Evolutionary conservation across 257 asterid genomes (phyloP).

Genomic region (Solanum clarkiae): DNA sequence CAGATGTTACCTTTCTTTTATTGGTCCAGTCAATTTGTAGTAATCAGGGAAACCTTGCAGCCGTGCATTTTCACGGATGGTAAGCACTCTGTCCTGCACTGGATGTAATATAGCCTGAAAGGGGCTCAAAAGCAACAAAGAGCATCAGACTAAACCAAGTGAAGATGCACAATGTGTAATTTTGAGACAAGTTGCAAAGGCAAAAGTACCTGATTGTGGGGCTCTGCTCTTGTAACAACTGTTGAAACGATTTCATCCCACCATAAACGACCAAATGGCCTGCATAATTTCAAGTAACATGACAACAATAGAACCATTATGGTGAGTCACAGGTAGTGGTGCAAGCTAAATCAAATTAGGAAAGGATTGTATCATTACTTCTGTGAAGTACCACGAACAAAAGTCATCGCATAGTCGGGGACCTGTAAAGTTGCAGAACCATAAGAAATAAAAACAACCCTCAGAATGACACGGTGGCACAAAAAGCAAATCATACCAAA

Average conservation of each 20-base stretch:
- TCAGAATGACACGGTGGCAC: too few relatives aligned
- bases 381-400: slow-evolving; percentile 43
- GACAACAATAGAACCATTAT: neutral
- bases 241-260: slow-evolving; percentile 91
- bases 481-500: slow-evolving; percentile 36
- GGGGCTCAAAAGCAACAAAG: neutral
- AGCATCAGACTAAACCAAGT: neutral
- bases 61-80: slow-evolving; percentile 80
- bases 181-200: neutral
- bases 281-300: slow-evolving; percentile 2
- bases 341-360: neutral
- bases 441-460: neutral
- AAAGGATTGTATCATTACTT: slow-evolving; percentile 27
- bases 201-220: slow-evolving; percentile 61
- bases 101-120: slow-evolving; percentile 63
- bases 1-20: slow-evolving; percentile 51
- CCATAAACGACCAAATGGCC: slow-evolving; percentile 95
- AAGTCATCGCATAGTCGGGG: slow-evolving; percentile 80
- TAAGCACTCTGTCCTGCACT: slow-evolving; percentile 59
- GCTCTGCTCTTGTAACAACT: slow-evolving; percentile 81
- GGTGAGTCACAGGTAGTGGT: neutral
- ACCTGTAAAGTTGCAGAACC: slow-evolving; percentile 23
- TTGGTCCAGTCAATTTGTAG: slow-evolving; percentile 58
- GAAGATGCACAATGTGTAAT: neutral
- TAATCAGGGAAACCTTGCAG: slow-evolving; percentile 90